Percentiles rank a stretch among this genome's conserved stretches.
phyloP scores from a whole-genome alignment of 768 basidiomycete genomes.

The Lentinus tigrinus region DNA sequence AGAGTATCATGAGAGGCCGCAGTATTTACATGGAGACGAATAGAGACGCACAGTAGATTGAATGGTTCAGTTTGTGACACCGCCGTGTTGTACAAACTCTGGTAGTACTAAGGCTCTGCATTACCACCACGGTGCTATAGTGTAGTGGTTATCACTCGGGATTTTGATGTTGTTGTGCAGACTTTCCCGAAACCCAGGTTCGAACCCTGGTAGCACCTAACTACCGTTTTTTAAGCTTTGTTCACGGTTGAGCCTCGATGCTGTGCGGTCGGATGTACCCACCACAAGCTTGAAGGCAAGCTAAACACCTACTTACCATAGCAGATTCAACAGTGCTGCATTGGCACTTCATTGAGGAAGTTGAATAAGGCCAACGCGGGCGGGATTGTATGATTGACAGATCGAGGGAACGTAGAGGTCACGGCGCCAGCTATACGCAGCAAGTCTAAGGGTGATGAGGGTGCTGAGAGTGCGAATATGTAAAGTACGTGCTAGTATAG shows the following conservation, averaged over 20 bases:
- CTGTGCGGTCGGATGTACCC: background rate
- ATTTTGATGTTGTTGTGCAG: background rate
- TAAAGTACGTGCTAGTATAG: background rate
- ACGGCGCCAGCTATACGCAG: too few relatives aligned
- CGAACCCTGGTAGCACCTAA: slow-evolving; percentile 19
- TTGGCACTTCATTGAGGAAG: too few relatives aligned
- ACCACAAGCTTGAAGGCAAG: background rate
- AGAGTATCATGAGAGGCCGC: too few relatives aligned
- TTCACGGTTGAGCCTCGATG: background rate
- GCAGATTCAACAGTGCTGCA: too few relatives aligned
- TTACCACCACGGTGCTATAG: slow-evolving; percentile 9
- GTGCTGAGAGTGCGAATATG: background rate
- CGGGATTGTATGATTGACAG: too few relatives aligned
- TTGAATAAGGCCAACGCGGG: too few relatives aligned
- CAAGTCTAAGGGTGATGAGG: too few relatives aligned
- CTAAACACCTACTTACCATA: too few relatives aligned
- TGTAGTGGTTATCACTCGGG: slow-evolving; percentile 21
- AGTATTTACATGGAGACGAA: too few relatives aligned
- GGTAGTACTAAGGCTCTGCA: background rate
- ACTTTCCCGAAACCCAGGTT: slow-evolving; percentile 18
- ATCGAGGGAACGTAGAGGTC: too few relatives aligned
- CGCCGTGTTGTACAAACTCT: background rate
- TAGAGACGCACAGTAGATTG: too few relatives aligned
- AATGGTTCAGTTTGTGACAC: background rate
- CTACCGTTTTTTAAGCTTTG: background rate